phyloP scores from a whole-genome alignment of 2,329 filamentous ascomycete species.

The Cercospora sp. region DNA sequence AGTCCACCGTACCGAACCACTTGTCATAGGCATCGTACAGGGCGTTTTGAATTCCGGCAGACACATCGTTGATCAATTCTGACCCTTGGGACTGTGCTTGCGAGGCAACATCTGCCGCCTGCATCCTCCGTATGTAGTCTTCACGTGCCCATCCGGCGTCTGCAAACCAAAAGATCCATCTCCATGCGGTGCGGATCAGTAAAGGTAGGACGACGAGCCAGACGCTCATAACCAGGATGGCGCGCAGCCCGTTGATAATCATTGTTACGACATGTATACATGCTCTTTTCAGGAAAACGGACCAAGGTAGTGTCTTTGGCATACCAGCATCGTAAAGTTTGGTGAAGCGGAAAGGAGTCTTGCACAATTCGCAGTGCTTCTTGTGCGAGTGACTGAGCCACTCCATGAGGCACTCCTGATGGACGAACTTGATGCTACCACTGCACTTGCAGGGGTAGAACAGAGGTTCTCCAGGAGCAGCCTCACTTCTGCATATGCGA shows the following conservation, averaged over 20 bases:
- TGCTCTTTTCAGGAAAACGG: conserved; percentile 78
- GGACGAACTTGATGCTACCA: conserved; percentile 97
- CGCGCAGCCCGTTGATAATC: conserved; percentile 50
- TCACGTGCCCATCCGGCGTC: conserved; percentile 67
- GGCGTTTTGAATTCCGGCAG: conserved; percentile 9
- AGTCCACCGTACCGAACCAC: conserved; percentile 16
- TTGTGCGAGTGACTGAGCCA: conserved; percentile 99
- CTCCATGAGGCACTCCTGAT: conserved; percentile 97
- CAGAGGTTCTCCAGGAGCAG: conserved; percentile 75
- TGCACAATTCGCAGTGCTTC: conserved; percentile 99
- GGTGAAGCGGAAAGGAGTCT: conserved; percentile 96
- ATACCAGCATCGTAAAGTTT: conserved; percentile 95
- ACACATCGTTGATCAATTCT: conserved; percentile 10
- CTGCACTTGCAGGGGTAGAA: conserved; percentile 99
- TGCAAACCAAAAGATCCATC: conserved; percentile 90
- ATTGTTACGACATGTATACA: conserved; percentile 63
- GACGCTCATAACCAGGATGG: conserved; percentile 74
- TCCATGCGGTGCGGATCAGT: conserved; percentile 88
- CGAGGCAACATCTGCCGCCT: conserved; percentile 15
- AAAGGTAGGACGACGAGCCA: conserved; percentile 90
- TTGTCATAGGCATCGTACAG: conserved; percentile 19
- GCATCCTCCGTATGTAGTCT: conserved; percentile 32
- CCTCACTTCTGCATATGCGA: conserved; percentile 93
- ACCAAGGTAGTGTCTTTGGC: conserved; percentile 77
- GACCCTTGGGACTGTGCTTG: conserved; percentile 13